These are phyloP conservation scores for Brassica balearica DNA, from an alignment of 441 rosid genomes.

Conservation along the genomic window DNA sequence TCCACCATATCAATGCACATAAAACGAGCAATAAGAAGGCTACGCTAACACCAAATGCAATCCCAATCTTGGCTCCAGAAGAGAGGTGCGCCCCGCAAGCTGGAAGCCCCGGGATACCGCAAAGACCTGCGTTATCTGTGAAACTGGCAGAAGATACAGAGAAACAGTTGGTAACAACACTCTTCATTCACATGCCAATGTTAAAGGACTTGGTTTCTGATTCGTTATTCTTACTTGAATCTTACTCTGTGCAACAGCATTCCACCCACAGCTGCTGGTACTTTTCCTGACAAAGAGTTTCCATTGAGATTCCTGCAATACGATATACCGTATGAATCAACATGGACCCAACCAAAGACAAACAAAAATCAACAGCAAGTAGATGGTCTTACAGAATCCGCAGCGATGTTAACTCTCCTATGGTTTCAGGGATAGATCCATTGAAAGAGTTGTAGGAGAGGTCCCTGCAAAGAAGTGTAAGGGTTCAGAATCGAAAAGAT, in stretches of 20 bases:
- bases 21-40: constrained; percentile 61
- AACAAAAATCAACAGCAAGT: neutral
- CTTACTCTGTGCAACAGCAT: constrained; percentile 92
- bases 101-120: constrained; percentile 95
- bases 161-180: constrained; percentile 7
- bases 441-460: constrained; percentile 84
- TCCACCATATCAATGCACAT: constrained; percentile 79
- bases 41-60: constrained; percentile 65
- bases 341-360: neutral
- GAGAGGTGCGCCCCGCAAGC: constrained; percentile 82
- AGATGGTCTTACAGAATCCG: constrained; percentile 70
- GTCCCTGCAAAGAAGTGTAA: constrained; percentile 64
- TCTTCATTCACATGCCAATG: constrained; percentile 3
- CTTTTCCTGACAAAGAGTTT: constrained; percentile 86
- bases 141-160: constrained; percentile 58
- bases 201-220: constrained; percentile 6
- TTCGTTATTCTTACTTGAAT: constrained; percentile 73
- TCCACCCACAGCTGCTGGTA: constrained; percentile 94
- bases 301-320: constrained; percentile 83
- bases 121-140: constrained; percentile 92
- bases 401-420: constrained; percentile 79
- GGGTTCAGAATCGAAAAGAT: constrained; percentile 6
- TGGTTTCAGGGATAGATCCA: constrained; percentile 89
- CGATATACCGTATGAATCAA: too few relatives aligned
- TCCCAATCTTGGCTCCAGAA: constrained; percentile 81